These are phyloP conservation scores for Solanum appendiculatum DNA, from an alignment of 257 asterid genomes.

Conservation along the genomic window DNA sequence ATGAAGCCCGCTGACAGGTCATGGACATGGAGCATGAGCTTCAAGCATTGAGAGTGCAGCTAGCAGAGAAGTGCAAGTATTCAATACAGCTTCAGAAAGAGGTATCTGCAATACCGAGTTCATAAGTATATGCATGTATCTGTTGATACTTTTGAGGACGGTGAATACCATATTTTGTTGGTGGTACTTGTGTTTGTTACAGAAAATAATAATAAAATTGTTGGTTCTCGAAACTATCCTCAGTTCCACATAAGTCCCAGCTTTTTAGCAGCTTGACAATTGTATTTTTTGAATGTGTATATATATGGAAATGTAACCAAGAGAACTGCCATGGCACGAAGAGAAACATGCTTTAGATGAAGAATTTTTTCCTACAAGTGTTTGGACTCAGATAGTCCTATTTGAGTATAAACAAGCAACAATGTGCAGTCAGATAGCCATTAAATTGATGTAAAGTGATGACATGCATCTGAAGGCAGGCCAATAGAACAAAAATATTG, in stretches of 20 bases:
- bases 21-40: conserved; percentile 98
- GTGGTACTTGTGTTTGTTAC: not conserved
- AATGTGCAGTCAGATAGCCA: not conserved
- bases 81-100: conserved; percentile 42
- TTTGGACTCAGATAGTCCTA: not conserved
- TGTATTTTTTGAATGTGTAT: not conserved
- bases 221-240: not conserved
- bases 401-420: not conserved
- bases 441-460: not conserved
- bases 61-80: conserved; percentile 34
- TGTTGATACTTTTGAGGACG: too few relatives aligned
- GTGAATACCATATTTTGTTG: not conserved
- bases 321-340: not conserved
- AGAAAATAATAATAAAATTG: not conserved
- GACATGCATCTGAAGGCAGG: not conserved
- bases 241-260: not conserved
- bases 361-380: not conserved
- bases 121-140: not conserved
- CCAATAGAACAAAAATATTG: not conserved
- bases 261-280: not conserved
- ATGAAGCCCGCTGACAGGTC: conserved; percentile 30
- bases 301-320: not conserved
- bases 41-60: conserved; percentile 80
- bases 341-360: not conserved
- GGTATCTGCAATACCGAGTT: conserved; percentile 13